phyloP scores from a whole-genome alignment of 2,329 filamentous ascomycete genomes.

The Bipolaris cookei region DNA sequence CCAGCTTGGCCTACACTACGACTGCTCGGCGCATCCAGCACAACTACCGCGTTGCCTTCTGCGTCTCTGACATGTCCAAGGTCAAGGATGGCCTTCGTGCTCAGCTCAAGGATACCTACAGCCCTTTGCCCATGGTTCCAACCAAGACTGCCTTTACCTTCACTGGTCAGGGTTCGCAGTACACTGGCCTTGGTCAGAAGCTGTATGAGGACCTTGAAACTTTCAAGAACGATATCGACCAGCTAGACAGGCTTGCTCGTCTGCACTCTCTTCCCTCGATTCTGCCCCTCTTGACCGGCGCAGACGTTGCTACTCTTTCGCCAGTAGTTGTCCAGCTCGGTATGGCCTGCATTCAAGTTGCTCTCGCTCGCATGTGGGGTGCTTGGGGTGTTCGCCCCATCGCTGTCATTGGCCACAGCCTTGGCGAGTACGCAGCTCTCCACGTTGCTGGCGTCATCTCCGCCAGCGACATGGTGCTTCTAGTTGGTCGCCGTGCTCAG shows the following conservation, averaged over 20 bases:
- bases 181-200: conserved; percentile 58
- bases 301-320: conserved; percentile 58
- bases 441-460: conserved; percentile 74
- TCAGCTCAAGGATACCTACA: conserved; percentile 59
- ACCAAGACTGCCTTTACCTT: conserved; percentile 60
- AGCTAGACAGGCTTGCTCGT: conserved; percentile 56
- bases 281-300: conserved; percentile 57
- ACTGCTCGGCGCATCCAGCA: conserved; percentile 61
- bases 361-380: conserved; percentile 60
- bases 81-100: conserved; percentile 54
- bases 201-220: conserved; percentile 57
- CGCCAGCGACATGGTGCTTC: conserved; percentile 71
- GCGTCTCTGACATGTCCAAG: conserved; percentile 56
- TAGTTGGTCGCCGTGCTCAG: conserved; percentile 72
- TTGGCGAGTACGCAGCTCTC: conserved; percentile 77
- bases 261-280: conserved; percentile 58
- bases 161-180: conserved; percentile 61
- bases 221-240: conserved; percentile 58
- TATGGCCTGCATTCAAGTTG: conserved; percentile 61
- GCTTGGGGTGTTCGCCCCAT: conserved; percentile 61
- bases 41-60: conserved; percentile 59
- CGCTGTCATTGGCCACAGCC: conserved; percentile 63
- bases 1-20: conserved; percentile 60
- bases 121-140: conserved; percentile 59
- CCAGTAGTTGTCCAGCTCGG: conserved; percentile 60